These are phyloP conservation scores for Pichia gijzeniarum DNA, from an alignment of 805 yeast species.

Conservation along the genomic window DNA sequence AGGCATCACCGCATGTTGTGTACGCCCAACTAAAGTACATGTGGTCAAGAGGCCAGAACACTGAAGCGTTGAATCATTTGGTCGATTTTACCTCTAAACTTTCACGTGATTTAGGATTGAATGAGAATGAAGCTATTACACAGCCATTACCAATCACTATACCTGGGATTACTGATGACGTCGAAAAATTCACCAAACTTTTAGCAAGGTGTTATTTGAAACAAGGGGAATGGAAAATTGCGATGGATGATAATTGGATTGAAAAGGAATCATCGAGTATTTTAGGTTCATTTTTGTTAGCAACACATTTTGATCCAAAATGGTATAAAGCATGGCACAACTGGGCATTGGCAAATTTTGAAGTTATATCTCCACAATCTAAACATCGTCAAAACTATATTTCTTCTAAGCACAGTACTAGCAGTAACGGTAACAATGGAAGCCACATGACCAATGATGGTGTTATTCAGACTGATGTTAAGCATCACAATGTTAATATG, in stretches of 20 bases:
- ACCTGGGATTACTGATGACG: constrained; percentile 67
- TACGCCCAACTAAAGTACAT: constrained; percentile 94
- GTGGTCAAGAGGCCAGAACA: constrained; percentile 92
- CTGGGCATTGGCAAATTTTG: constrained; percentile 98
- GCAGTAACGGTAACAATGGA: not conserved
- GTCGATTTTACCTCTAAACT: constrained; percentile 87
- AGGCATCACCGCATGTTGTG: constrained; percentile 95
- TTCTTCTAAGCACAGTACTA: constrained; percentile 1
- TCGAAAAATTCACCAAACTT: constrained; percentile 74
- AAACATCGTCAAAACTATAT: constrained; percentile 18
- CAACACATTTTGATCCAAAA: constrained; percentile 85
- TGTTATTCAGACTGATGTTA: not conserved
- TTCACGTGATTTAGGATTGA: constrained; percentile 82
- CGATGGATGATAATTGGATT: constrained; percentile 74
- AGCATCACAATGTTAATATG: constrained; percentile 27
- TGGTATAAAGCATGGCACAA: constrained; percentile 99
- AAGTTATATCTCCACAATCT: constrained; percentile 66
- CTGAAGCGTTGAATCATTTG: constrained; percentile 78
- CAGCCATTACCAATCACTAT: constrained; percentile 74
- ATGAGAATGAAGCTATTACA: constrained; percentile 79
- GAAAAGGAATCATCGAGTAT: constrained; percentile 68
- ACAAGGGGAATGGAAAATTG: constrained; percentile 98
- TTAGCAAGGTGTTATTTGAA: constrained; percentile 92
- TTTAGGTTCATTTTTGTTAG: constrained; percentile 83
- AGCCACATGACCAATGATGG: not conserved